phyloP scores from a whole-genome alignment of 2,329 filamentous ascomycete species.

The Alternaria ventricosa region DNA sequence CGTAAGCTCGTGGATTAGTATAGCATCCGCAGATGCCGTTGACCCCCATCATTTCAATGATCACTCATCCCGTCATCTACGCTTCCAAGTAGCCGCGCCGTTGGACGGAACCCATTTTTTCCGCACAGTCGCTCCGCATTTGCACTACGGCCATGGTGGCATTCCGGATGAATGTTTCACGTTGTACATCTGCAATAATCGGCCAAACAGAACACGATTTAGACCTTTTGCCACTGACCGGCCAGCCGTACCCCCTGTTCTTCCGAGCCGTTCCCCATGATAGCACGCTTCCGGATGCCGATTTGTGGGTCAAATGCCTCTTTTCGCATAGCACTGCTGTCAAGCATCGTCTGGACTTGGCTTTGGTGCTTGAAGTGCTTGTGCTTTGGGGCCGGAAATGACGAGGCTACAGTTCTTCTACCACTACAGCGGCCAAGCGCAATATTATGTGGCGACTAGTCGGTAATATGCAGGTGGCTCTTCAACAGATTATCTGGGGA shows the following conservation, averaged over 20 bases:
- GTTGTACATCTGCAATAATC: not conserved
- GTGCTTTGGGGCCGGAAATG: slow-evolving; percentile 5
- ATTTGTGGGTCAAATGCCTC: not conserved
- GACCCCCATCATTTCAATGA: not conserved
- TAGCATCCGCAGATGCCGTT: not conserved
- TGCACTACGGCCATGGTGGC: not conserved
- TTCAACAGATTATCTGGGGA: not conserved
- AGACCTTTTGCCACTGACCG: not conserved
- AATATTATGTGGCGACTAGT: not conserved
- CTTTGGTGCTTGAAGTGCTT: slow-evolving; percentile 28
- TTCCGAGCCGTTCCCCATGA: not conserved
- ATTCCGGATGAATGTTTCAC: not conserved
- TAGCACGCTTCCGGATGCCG: not conserved
- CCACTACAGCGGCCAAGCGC: not conserved
- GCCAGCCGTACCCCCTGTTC: not conserved
- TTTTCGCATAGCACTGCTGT: not conserved
- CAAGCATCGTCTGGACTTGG: slow-evolving; percentile 25
- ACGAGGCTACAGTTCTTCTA: not conserved
- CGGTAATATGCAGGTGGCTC: slow-evolving; percentile 6
- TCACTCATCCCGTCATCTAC: not conserved
- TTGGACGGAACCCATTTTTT: slow-evolving; percentile 1
- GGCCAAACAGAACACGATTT: slow-evolving; percentile 1
- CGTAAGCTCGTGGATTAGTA: not conserved
- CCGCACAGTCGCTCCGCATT: not conserved
- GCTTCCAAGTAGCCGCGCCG: not conserved